These are phyloP conservation scores for Pseudopithomyces maydicus DNA, from an alignment of 2,329 filamentous ascomycete species.

Conservation along the genomic window DNA sequence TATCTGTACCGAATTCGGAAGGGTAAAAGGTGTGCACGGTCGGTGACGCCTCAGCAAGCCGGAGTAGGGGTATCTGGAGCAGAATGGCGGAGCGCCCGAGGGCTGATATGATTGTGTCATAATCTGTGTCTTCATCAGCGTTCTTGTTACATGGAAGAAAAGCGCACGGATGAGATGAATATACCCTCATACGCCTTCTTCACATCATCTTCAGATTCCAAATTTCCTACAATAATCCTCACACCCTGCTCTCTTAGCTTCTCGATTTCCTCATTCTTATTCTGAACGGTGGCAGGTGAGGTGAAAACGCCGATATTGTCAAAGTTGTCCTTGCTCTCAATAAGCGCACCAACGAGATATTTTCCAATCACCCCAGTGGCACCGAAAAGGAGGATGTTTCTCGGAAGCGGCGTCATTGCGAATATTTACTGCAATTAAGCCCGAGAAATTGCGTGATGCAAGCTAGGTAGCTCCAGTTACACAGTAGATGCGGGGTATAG, in stretches of 20 bases:
- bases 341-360: conserved; percentile 57
- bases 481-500: not conserved
- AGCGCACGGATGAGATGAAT: not conserved
- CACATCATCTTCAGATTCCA: conserved; percentile 59
- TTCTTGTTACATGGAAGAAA: too few species aligned
- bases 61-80: conserved; percentile 66
- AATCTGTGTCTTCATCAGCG: conserved; percentile 38
- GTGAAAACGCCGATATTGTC: conserved; percentile 61
- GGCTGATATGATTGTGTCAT: conserved; percentile 69
- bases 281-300: conserved; percentile 56
- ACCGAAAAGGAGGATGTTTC: conserved; percentile 59
- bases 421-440: not conserved
- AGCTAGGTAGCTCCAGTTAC: not conserved
- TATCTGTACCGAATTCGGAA: conserved; percentile 49
- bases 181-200: conserved; percentile 60
- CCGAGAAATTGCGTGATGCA: not conserved
- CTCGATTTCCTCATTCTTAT: conserved; percentile 57
- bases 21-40: conserved; percentile 69
- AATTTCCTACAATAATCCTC: conserved; percentile 61
- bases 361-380: conserved; percentile 59
- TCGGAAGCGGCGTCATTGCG: conserved; percentile 17
- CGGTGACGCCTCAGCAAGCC: conserved; percentile 59
- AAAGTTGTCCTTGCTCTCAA: conserved; percentile 53
- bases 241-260: conserved; percentile 54
- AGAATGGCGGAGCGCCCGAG: conserved; percentile 68